phyloP scores from a whole-genome alignment of 306 rosid species.

The Prinsepia uniflora region DNA sequence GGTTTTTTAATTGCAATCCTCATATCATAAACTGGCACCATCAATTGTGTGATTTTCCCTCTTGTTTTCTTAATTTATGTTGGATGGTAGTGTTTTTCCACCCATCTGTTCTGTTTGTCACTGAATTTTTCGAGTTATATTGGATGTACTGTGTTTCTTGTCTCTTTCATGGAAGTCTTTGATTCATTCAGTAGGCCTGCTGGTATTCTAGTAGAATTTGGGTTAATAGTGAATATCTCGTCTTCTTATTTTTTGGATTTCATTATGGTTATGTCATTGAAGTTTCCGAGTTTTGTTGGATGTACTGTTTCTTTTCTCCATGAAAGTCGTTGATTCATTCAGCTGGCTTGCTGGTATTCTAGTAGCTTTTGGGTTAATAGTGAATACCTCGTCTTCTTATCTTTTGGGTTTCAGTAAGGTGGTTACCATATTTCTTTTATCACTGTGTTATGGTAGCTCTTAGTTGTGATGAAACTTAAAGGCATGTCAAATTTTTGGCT shows the following conservation, averaged over 20 bases:
- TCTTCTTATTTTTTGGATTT: no score
- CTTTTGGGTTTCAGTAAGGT: not conserved
- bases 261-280: not conserved
- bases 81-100: not conserved
- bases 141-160: not conserved
- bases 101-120: no score
- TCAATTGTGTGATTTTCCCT: not conserved
- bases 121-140: not conserved
- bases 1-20: conserved; percentile 15
- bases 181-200: no score
- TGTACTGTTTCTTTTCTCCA: not conserved
- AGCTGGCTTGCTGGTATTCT: not conserved
- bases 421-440: not conserved
- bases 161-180: no score
- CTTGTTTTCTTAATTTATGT: conserved; percentile 1
- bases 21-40: conserved; percentile 14
- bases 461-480: conserved; percentile 1
- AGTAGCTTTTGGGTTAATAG: not conserved
- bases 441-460: not conserved
- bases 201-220: no score
- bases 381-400: not conserved
- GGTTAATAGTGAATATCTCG: no score
- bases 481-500: not conserved
- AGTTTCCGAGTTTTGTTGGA: not conserved
- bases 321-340: conserved; percentile 7